Base-by-base conservation (phyloP, 1,284 basidiomycete species). In the Ganoderma multipileum region DNA sequence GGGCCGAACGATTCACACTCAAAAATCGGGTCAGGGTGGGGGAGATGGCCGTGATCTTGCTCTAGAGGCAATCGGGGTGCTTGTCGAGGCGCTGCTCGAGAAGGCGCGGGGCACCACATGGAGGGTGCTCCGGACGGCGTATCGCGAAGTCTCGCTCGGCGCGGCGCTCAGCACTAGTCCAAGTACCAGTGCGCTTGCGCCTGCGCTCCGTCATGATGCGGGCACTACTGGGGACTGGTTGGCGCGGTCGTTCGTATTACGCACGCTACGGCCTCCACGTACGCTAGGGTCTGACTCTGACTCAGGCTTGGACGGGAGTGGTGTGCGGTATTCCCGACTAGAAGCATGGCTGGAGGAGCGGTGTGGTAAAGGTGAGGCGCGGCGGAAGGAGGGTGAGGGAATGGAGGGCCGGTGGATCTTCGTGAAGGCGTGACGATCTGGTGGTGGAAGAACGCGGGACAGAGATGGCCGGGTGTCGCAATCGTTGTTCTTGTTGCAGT, bases 81-180 rank as follows among this genome's bases (percentile, higher is more conserved):
- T 89, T 1, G 75, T 90, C 7, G 81, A 84, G 26, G 76, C 77
- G 2, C 74, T 93, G 42, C 83, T 87, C 26, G 74, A 70, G 6
- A 88, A 86, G 76, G 82, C 82, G 12, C 83, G 88, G 47, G 80
- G 82, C n/a, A 83, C 80, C 26, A 79, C 86, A 2, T 93, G 91
- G 91, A 74, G 69, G 0, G 78, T 91, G n/a, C 73, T 93, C 47
- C 86, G 90, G 50, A 81, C 84, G 54, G 86, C 87, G 0, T 93
- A 93, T 76, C 83, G 88, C 54, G 91, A 93, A 74, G 71, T 93
- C 6, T 82, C 68, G 18, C 63, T 71, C 57, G 60, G 57, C 42
- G 64, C 65, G 18, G 41, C 63, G 38, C 80, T 82, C 57, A 74
- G 44, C n/a, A n/a, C 20, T 8, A 47, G 44, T 47, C 8, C 44